Conservation (phyloP, 2,329 filamentous ascomycete species). For the Nigrospora osmanthi region DNA sequence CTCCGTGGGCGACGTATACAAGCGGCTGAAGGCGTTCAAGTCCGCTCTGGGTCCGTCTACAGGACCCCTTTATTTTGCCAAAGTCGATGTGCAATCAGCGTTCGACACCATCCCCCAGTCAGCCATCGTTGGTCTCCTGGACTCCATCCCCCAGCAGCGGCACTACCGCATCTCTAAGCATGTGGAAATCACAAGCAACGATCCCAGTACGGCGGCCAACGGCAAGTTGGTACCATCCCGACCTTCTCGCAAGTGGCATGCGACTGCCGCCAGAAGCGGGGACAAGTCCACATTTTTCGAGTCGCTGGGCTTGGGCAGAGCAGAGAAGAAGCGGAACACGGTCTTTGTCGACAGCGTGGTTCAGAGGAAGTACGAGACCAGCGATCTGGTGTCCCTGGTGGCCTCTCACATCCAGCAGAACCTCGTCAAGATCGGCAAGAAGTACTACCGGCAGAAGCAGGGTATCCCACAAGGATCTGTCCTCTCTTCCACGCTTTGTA, state of each 20-base stretch:
- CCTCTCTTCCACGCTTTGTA: constrained; percentile 80
- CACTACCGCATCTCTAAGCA: constrained; percentile 69
- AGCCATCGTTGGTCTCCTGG: constrained; percentile 60
- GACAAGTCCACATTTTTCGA: constrained; percentile 37
- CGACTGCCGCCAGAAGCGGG: constrained; percentile 35
- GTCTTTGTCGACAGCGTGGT: constrained; percentile 69
- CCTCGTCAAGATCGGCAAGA: constrained; percentile 80
- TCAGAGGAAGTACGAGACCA: constrained; percentile 47
- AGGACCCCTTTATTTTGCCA: constrained; percentile 70
- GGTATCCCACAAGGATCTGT: constrained; percentile 94
- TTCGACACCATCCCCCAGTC: constrained; percentile 93
- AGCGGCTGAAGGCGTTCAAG: constrained; percentile 64
- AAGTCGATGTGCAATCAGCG: constrained; percentile 84
- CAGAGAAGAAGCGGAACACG: constrained; percentile 50
- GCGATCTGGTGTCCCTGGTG: constrained; percentile 61
- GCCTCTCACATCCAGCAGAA: constrained; percentile 77
- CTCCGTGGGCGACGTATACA: constrained; percentile 74
- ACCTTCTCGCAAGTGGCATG: constrained; percentile 41
- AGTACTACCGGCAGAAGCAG: constrained; percentile 75
- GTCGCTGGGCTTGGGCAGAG: constrained; percentile 30
- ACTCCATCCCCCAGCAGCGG: constrained; percentile 44
- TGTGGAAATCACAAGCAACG: constrained; percentile 49
- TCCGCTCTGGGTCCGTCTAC: constrained; percentile 28
- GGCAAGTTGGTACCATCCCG: constrained; percentile 20
- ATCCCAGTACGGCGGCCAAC: constrained; percentile 29